phyloP scores from a whole-genome alignment of 805 yeast genomes.

The Huiozyma naganishii region DNA sequence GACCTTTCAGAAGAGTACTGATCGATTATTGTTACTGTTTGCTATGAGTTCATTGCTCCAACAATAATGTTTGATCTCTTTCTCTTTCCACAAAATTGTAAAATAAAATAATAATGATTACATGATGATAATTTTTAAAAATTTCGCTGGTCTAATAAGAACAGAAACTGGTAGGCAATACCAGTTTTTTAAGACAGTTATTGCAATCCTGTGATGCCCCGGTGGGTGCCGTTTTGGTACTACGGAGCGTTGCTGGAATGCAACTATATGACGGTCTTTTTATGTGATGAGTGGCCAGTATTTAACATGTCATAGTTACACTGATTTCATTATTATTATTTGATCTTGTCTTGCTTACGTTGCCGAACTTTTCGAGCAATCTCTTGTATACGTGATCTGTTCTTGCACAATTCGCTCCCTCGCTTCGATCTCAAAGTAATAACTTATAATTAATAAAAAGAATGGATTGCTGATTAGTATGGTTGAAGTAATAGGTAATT shows the following conservation, averaged over 20 bases:
- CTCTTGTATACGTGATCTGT: too few relatives aligned
- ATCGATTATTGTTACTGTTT: too few relatives aligned
- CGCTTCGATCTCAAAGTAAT: too few relatives aligned
- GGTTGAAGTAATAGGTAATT: too few relatives aligned
- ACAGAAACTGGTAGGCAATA: conserved; percentile 18
- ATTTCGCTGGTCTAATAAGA: conserved; percentile 25
- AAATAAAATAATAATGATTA: too few relatives aligned
- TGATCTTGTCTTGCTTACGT: neutral
- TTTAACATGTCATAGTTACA: conserved; percentile 46
- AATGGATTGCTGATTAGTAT: too few relatives aligned
- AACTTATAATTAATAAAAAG: too few relatives aligned
- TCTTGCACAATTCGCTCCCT: too few relatives aligned
- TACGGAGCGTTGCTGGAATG: neutral
- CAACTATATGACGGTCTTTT: conserved; percentile 29
- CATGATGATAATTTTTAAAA: conserved; percentile 25
- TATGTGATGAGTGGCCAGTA: conserved; percentile 53
- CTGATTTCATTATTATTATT: conserved; percentile 9
- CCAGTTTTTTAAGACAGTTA: conserved; percentile 9
- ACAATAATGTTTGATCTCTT: too few relatives aligned
- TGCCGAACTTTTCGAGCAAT: neutral
- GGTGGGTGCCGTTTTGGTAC: conserved; percentile 16
- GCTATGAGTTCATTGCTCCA: too few relatives aligned
- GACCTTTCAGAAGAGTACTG: too few relatives aligned
- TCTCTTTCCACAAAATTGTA: too few relatives aligned
- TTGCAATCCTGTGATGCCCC: conserved; percentile 2